These are phyloP conservation scores for Cetradonia linearis DNA, from an alignment of 495 filamentous ascomycete genomes.

Conservation along the genomic window DNA sequence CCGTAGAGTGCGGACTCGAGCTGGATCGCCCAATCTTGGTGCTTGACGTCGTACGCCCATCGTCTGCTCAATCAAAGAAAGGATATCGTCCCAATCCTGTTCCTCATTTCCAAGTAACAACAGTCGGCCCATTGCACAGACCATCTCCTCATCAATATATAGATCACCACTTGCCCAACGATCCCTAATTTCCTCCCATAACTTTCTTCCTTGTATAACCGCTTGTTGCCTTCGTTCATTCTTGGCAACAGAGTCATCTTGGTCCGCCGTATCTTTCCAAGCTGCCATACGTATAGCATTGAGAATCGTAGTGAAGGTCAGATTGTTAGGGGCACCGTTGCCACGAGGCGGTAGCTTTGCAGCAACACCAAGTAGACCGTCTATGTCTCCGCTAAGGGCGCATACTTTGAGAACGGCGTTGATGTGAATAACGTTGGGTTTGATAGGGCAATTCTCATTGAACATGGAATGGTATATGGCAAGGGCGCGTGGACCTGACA, in stretches of 20 bases:
- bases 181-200: constrained; percentile 72
- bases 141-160: constrained; percentile 59
- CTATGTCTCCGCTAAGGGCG: constrained; percentile 55
- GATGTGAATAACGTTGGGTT: constrained; percentile 65
- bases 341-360: constrained; percentile 53
- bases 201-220: constrained; percentile 48
- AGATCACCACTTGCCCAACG: constrained; percentile 63
- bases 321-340: constrained; percentile 48
- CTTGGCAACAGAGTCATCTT: constrained; percentile 30
- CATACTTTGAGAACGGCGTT: constrained; percentile 82
- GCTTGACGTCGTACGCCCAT: constrained; percentile 49
- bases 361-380: constrained; percentile 62
- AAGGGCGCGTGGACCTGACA: constrained; percentile 51
- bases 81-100: constrained; percentile 55
- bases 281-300: constrained; percentile 49
- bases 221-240: constrained; percentile 28
- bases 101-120: constrained; percentile 49
- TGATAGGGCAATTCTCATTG: constrained; percentile 43
- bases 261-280: constrained; percentile 23
- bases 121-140: constrained; percentile 65
- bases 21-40: constrained; percentile 10
- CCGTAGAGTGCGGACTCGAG: not conserved
- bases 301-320: constrained; percentile 73
- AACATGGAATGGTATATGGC: constrained; percentile 64
- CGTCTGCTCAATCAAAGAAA: constrained; percentile 65